phyloP scores from a whole-genome alignment of 2,329 filamentous ascomycete genomes.

The Colletotrichum sansevieriae region DNA sequence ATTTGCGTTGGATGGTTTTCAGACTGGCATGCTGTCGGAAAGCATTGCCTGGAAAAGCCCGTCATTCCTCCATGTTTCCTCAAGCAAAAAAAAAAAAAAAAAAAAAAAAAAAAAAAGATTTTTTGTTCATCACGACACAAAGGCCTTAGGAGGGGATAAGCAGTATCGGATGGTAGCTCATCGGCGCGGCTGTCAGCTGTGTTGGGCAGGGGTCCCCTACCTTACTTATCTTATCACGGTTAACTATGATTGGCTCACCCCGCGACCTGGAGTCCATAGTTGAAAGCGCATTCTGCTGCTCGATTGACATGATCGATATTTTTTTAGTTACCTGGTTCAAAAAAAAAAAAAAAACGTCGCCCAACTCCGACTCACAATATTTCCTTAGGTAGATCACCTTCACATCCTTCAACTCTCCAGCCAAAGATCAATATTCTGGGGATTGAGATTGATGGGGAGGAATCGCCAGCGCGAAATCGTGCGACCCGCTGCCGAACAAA shows the following conservation, averaged over 20 bases:
- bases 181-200: too few relatives aligned
- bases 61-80: background rate
- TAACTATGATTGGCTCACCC: background rate
- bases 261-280: background rate
- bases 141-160: too few relatives aligned
- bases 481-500: conserved; percentile 24
- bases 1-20: conserved; percentile 53
- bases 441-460: conserved; percentile 22
- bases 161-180: too few relatives aligned
- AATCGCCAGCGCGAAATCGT: conserved; percentile 30
- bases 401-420: background rate
- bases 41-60: background rate
- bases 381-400: background rate
- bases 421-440: background rate
- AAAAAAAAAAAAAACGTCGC: conserved; percentile 31
- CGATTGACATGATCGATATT: conserved; percentile 4
- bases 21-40: conserved; percentile 44
- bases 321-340: conserved; percentile 1
- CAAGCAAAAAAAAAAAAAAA: too few relatives aligned
- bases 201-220: background rate
- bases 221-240: background rate
- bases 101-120: too few relatives aligned
- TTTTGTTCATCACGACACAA: too few relatives aligned
- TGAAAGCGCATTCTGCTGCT: background rate
- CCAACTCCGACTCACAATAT: conserved; percentile 11